Conservation (phyloP, 2,329 filamentous ascomycete species). For the Cladosporium austrohemisphaericum region DNA sequence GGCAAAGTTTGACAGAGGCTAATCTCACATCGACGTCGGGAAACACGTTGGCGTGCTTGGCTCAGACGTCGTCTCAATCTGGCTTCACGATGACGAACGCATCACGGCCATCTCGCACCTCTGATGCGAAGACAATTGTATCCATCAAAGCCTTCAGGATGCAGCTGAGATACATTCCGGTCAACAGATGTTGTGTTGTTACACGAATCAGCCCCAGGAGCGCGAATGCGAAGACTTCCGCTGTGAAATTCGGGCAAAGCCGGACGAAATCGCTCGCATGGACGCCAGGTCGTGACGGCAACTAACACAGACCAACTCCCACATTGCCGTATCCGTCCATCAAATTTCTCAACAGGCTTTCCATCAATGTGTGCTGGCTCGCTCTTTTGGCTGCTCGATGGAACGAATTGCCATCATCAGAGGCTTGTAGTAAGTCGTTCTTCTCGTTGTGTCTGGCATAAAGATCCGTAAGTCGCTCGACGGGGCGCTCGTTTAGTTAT, state of each 20-base stretch:
- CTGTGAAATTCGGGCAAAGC: conserved; percentile 6
- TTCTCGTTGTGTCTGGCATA: not conserved
- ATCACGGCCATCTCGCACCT: conserved; percentile 1
- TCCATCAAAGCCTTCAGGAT: not conserved
- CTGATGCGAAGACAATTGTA: not conserved
- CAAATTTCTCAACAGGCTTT: conserved; percentile 10
- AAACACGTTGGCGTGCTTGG: conserved; percentile 13
- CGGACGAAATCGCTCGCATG: conserved; percentile 13
- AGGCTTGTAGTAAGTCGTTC: not conserved
- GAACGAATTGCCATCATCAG: not conserved
- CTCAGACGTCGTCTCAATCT: conserved; percentile 9
- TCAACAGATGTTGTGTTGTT: not conserved
- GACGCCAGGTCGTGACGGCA: conserved; percentile 15
- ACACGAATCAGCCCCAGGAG: not conserved
- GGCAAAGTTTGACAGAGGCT: conserved; percentile 11
- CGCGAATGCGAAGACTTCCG: conserved; percentile 7
- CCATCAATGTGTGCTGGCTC: not conserved
- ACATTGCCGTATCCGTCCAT: conserved; percentile 13
- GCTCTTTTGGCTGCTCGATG: not conserved
- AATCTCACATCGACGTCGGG: conserved; percentile 10
- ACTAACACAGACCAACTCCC: conserved; percentile 16
- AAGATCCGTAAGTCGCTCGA: not conserved
- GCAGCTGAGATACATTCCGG: conserved; percentile 6
- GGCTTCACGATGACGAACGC: conserved; percentile 6
- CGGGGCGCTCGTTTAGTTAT: conserved; percentile 12